Base-by-base conservation (phyloP, 192 early-diverging fungal species). In the Entrophospora sp. region DNA sequence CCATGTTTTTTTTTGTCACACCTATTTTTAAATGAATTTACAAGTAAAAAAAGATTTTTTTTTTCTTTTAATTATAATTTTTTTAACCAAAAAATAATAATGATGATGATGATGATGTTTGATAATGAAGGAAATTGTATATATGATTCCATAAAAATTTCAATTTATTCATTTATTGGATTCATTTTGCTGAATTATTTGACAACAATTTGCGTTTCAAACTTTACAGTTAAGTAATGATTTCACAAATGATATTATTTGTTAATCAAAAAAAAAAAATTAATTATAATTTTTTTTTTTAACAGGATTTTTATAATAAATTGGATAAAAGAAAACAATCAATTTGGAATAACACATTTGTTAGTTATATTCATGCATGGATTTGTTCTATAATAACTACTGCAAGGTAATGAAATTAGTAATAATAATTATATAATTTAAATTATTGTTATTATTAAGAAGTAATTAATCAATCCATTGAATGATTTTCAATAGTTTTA, bases 361-460 rank as follows among this genome's bases (percentile, higher is more conserved):
- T 60, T 60, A 60, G 57, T 7, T 60, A 60, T 38, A 14, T 40
- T 27, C 57, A 60, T 20, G 34, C 57, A 16, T 60, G 35, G 20
- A 43, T 60, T 24, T 60, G 58, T 60, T 60, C 58, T 14, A 27
- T 43, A 28, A 42, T 60, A 20, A 28, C 58, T 25, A 34, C 36
- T 6, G 5, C 40, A 60, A 40, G 58, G 58, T 60, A 27, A 60
- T 13, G 8, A 16, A 16, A 42, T 10, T 10, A 10, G 7, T 16
- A 16, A 10, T 42, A 42, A 16, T 34, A 30, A 28, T 28, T 35
- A 40, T 55, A 55, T 16, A 4, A 55, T n/a, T 9, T 60, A 32
- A 40, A 16, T 40, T 25, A 16, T 42, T 2, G 5, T 2, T 38
- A 14, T 60, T 3, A 25, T 37, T 42, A 2, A n/a, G 13, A 42